Evolutionary conservation across 1,284 basidiomycete genomes (phyloP), one percentile per base, ranked within the genome.

Genomic region (Tausonia pullulans): DNA sequence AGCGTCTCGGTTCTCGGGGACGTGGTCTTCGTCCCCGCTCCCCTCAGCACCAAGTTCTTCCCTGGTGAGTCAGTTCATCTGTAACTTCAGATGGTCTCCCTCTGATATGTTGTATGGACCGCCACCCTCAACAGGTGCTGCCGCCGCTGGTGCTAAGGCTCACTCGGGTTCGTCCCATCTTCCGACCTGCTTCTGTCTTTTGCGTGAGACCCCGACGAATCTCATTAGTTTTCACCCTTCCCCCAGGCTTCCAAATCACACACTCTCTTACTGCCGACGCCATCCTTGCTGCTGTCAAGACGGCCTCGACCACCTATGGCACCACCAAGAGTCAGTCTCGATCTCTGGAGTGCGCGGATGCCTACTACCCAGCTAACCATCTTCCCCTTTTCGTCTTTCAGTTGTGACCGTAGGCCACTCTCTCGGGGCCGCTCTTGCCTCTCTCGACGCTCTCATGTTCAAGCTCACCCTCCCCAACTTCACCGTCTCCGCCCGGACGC

Each of bases 401-500:
- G 60, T 61, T 41, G 44, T 61, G 40, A 54, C 52, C 7, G 53
- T 61, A 41, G 60, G 60, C 3, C 60, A 61, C 60, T 54, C 52
- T 14, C 60, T 61, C 5, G 60, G 60, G n/a, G 60, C 52, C n/a
- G 41, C 51, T 10, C 53, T 61, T n/a, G 60, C 60, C 14, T 41
- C 50, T 40, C 60, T 61, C 5, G 60, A 61, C 60, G 51, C 60
- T 11, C 39, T 61, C 51, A 54, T 43, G 39, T 51, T 61, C 41
- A 44, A 53, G 60, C 44, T 54, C 11, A 40, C 46, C 14, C 11
- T 54, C 52, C 52, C 60, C 3, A 45, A 44, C 40, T 39, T 61
- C 14, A 16, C n/a, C 41, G 52, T 61, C 43, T 61, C 60, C 3
- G 43, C 60, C 10, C 11, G 52, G 6, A 41, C 45, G 4, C 54